Percentiles rank a stretch among this genome's conserved stretches.
Evolutionary conservation across 306 rosid species (phyloP).

Genomic region (Purshia tridentata): DNA sequence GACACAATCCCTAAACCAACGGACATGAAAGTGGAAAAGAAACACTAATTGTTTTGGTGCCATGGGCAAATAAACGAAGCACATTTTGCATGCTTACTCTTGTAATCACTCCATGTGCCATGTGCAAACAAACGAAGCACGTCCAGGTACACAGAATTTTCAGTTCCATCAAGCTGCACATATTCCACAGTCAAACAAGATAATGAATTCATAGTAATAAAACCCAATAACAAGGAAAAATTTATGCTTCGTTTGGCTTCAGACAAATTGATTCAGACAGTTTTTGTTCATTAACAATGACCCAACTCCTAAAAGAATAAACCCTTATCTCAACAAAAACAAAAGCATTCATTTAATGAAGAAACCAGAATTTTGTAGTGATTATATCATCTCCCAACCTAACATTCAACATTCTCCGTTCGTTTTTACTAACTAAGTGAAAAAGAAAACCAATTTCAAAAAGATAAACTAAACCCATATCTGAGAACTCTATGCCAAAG

Average conservation of each 20-base stretch:
- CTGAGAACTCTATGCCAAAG: no score
- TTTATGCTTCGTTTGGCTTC: background rate
- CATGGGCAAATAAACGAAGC: background rate
- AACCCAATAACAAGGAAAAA: background rate
- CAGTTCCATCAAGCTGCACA: slow-evolving; percentile 74
- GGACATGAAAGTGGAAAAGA: background rate
- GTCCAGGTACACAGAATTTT: slow-evolving; percentile 60
- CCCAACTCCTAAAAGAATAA: background rate
- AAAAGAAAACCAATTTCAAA: background rate
- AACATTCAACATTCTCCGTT: background rate
- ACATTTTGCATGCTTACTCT: slow-evolving; percentile 49
- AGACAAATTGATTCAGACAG: background rate
- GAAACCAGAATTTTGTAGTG: background rate
- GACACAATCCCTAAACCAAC: background rate
- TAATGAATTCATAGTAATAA: background rate
- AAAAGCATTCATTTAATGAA: no score
- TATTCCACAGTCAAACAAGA: slow-evolving; percentile 19
- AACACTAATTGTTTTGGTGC: background rate
- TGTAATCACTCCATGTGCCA: slow-evolving; percentile 94
- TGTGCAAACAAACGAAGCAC: slow-evolving; percentile 81
- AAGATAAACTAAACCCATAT: no score
- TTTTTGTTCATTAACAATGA: background rate
- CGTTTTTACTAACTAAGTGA: no score
- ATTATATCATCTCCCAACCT: background rate
- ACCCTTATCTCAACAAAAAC: background rate